phyloP scores from a whole-genome alignment of 495 filamentous ascomycete species.

The Hypoxylon fuscum region DNA sequence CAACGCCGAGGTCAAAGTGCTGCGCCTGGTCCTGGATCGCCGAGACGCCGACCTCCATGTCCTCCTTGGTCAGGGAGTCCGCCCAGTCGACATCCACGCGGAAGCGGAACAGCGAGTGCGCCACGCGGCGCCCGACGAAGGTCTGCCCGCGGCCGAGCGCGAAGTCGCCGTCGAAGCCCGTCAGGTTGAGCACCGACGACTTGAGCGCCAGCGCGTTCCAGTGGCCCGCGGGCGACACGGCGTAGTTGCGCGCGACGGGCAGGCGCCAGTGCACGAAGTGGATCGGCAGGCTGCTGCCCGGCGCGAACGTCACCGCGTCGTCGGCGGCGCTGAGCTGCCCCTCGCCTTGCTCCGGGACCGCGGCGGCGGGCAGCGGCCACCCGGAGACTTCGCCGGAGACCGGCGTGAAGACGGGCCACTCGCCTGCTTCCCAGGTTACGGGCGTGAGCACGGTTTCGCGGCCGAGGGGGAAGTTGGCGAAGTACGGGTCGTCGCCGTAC shows the following conservation, averaged over 20 bases:
- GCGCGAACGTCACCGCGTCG: conserved; percentile 52
- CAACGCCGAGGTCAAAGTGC: conserved; percentile 48
- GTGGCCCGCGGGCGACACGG: conserved; percentile 43
- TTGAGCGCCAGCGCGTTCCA: conserved; percentile 50
- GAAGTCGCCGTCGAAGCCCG: conserved; percentile 33
- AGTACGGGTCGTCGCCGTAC: too few relatives aligned
- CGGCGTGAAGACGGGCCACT: conserved; percentile 53
- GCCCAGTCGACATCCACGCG: conserved; percentile 24
- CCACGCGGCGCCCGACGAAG: conserved; percentile 55
- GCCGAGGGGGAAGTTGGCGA: conserved; percentile 62
- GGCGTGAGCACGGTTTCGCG: conserved; percentile 63
- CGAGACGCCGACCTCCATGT: conserved; percentile 35
- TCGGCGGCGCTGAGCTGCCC: conserved; percentile 50
- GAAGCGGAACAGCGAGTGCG: conserved; percentile 55
- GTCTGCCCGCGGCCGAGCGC: conserved; percentile 36
- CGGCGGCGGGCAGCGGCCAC: conserved; percentile 46
- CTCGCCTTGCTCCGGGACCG: conserved; percentile 44
- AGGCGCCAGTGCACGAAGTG: conserved; percentile 58
- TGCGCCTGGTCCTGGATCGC: conserved; percentile 48
- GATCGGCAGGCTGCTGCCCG: conserved; percentile 45
- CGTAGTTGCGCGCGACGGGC: conserved; percentile 46
- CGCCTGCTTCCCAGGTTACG: conserved; percentile 57
- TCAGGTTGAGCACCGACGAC: conserved; percentile 50
- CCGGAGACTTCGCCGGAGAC: conserved; percentile 56
- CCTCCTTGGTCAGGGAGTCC: conserved; percentile 30